Conservation (phyloP, 257 asterid species). For the Cordia subcordata region DNA sequence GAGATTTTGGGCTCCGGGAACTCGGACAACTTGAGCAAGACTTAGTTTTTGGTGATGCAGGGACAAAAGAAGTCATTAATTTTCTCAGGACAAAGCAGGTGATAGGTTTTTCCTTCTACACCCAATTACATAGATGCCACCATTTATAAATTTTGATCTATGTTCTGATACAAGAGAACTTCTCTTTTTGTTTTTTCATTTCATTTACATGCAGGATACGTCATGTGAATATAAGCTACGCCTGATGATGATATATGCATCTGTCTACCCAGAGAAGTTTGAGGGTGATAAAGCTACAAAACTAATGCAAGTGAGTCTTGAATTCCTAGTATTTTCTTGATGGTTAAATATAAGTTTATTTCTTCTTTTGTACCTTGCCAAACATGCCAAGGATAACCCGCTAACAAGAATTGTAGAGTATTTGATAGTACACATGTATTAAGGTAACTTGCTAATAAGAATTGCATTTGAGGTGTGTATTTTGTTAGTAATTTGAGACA, state of each 20-base stretch:
- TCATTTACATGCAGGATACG: conserved; percentile 44
- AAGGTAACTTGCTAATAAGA: too few species aligned
- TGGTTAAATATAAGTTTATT: neutral
- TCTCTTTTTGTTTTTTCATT: conserved; percentile 10
- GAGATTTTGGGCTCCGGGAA: conserved; percentile 68
- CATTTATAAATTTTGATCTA: conserved; percentile 1
- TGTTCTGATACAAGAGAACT: too few species aligned
- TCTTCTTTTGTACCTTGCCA: neutral
- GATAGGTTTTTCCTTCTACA: conserved; percentile 4
- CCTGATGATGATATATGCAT: conserved; percentile 82
- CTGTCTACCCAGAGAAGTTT: conserved; percentile 86
- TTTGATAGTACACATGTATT: too few species aligned
- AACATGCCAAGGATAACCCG: too few species aligned
- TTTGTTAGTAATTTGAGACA: too few species aligned
- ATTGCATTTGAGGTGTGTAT: too few species aligned
- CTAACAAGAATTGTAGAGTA: too few species aligned
- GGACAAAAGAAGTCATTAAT: conserved; percentile 83
- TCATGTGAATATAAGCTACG: conserved; percentile 66
- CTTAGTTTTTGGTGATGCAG: conserved; percentile 98
- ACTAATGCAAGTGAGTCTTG: conserved; percentile 94
- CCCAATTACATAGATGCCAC: neutral
- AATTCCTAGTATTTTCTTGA: neutral
- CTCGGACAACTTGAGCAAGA: conserved; percentile 99
- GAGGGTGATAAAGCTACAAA: conserved; percentile 89
- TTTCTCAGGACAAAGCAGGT: conserved; percentile 71